A percentile compares a stretch with the other conserved stretches of the same genome.
Evolutionary conservation across 306 rosid genomes (phyloP).

Genomic region (Rosa rugosa): DNA sequence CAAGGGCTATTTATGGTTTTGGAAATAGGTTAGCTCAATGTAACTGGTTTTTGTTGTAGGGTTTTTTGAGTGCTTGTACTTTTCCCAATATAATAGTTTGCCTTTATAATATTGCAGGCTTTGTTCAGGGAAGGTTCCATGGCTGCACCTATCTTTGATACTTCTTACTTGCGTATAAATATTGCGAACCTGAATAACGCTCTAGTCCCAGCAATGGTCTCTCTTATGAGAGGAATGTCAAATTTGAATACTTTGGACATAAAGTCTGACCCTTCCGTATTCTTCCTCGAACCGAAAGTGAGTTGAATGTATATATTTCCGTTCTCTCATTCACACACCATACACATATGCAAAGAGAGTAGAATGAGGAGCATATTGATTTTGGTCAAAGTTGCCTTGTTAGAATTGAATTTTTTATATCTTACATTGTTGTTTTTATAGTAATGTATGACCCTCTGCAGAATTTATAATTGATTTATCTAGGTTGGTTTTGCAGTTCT

Average conservation of each 20-base stretch:
- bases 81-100: not conserved
- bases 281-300: not conserved
- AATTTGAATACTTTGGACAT: not conserved
- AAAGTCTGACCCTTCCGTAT: not conserved
- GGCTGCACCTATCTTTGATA: not conserved
- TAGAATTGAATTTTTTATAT: not conserved
- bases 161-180: not conserved
- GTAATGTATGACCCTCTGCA: not conserved
- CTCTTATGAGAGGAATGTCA: constrained; percentile 1
- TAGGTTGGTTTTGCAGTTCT: not conserved
- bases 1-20: not conserved
- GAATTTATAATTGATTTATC: not conserved
- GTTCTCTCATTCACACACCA: not conserved
- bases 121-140: not conserved
- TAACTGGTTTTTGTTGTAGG: not conserved
- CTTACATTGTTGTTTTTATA: not conserved
- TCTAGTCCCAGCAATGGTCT: not conserved
- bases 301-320: not conserved
- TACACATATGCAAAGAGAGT: no score
- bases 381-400: not conserved
- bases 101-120: not conserved
- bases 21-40: not conserved
- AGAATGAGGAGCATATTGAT: not conserved
- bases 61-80: not conserved
- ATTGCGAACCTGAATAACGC: not conserved